Conservation (phyloP, 148 eudicot genomes). For the Camellia sinensis region DNA sequence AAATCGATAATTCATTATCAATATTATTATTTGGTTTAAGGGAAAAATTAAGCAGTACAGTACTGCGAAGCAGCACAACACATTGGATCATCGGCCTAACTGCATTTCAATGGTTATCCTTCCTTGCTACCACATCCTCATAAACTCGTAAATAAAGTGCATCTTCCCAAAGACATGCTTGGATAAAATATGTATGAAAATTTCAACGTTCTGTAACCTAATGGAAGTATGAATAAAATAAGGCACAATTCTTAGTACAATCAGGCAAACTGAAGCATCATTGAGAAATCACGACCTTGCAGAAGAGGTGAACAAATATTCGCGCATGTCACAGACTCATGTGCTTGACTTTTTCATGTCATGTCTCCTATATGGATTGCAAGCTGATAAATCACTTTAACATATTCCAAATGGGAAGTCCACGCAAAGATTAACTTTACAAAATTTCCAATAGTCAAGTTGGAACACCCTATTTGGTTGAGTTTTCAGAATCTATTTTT, state of each 20-base stretch:
- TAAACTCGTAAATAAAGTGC: not conserved
- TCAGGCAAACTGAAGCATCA: not conserved
- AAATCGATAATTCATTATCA: too few species aligned
- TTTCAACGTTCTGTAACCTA: not conserved
- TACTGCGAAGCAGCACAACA: too few species aligned
- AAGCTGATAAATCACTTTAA: not conserved
- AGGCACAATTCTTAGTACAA: not conserved
- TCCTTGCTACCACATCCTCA: not conserved
- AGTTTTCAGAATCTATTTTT: too few species aligned
- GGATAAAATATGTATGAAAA: not conserved
- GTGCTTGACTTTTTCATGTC: not conserved
- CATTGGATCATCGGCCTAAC: too few species aligned
- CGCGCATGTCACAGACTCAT: not conserved
- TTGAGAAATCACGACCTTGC: too few species aligned
- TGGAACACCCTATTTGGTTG: not conserved
- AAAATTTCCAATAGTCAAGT: not conserved
- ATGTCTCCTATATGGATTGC: not conserved
- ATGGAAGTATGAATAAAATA: not conserved
- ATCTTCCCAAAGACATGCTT: not conserved
- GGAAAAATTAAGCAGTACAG: too few species aligned
- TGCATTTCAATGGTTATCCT: not conserved
- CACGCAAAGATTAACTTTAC: constrained; percentile 3
- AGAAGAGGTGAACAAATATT: not conserved
- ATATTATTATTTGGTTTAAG: too few species aligned
- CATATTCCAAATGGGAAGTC: not conserved